A percentile compares a stretch with the other conserved stretches of the same genome.
phyloP scores from a whole-genome alignment of 208 protist genomes.

The Paratrypanosoma confusum region DNA sequence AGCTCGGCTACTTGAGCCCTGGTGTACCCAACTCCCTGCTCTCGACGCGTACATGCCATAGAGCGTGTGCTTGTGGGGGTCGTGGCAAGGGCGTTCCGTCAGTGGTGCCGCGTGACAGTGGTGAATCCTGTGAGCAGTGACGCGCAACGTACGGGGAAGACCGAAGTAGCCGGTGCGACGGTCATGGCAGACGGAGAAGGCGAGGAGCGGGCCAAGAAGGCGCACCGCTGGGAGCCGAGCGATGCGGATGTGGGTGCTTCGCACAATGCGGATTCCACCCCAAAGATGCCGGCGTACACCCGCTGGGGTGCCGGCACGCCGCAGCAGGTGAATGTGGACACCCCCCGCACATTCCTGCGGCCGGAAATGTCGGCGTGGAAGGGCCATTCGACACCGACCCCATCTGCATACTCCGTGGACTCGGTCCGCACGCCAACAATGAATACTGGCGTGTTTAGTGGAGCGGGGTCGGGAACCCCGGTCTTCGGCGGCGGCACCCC shows the following conservation, averaged over 20 bases:
- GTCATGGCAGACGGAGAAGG: conserved; percentile 14
- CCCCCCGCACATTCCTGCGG: conserved; percentile 26
- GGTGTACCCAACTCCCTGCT: too few species aligned
- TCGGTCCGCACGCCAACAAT: conserved; percentile 43
- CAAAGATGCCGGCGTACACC: conserved; percentile 31
- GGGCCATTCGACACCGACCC: conserved; percentile 52
- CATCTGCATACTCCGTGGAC: conserved; percentile 35
- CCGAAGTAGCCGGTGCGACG: too few species aligned
- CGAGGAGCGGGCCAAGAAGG: conserved; percentile 29
- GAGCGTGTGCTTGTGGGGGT: too few species aligned
- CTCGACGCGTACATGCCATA: too few species aligned
- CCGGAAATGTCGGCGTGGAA: conserved; percentile 51
- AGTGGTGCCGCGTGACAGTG: too few species aligned
- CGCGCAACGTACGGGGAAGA: too few species aligned
- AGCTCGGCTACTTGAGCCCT: too few species aligned
- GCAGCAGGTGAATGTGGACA: conserved; percentile 58
- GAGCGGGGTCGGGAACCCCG: conserved; percentile 25
- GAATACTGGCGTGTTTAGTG: conserved; percentile 2
- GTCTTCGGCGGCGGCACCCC: conserved; percentile 20
- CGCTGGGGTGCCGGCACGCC: conserved; percentile 71
- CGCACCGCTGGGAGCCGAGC: conserved; percentile 66
- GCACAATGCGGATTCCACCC: too few species aligned
- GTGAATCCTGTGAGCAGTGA: too few species aligned
- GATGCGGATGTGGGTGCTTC: conserved; percentile 11
- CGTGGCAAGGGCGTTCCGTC: too few species aligned